phyloP scores from a whole-genome alignment of 2,329 filamentous ascomycete species.

The Cytospora piceae region DNA sequence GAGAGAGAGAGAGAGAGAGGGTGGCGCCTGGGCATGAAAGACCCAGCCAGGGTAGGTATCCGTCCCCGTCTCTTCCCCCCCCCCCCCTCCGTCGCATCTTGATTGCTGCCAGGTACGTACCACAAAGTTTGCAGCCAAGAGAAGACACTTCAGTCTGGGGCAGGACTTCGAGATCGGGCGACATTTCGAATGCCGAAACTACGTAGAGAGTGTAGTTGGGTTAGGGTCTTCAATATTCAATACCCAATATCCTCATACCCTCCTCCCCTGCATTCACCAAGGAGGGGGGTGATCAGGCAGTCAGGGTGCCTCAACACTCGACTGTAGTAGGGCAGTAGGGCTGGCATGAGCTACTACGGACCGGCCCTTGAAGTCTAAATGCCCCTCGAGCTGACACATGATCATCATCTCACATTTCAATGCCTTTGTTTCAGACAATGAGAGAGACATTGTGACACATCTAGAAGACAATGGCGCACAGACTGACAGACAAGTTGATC shows the following conservation, averaged over 20 bases:
- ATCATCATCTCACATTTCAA: too few species aligned
- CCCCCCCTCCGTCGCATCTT: neutral
- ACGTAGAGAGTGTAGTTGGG: neutral
- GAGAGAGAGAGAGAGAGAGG: neutral
- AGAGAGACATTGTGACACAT: neutral
- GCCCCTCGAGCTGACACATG: too few species aligned
- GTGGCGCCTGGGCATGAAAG: neutral
- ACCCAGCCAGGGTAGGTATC: neutral
- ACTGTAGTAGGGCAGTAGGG: too few species aligned
- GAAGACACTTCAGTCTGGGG: neutral
- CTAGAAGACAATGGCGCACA: neutral
- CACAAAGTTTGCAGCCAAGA: neutral
- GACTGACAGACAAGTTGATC: too few species aligned
- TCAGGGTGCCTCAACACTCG: too few species aligned
- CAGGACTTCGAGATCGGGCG: neutral
- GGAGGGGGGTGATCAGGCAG: too few species aligned
- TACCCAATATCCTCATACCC: too few species aligned
- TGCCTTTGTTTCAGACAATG: neutral
- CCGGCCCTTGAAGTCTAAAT: too few species aligned
- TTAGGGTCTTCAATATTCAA: neutral
- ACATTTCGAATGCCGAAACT: neutral
- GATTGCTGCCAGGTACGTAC: slow-evolving; percentile 1
- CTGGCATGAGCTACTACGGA: too few species aligned
- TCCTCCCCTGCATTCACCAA: too few species aligned
- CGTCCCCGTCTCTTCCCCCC: neutral